Conservation (phyloP, 2,329 filamentous ascomycete species). For the Fusarium globosum region DNA sequence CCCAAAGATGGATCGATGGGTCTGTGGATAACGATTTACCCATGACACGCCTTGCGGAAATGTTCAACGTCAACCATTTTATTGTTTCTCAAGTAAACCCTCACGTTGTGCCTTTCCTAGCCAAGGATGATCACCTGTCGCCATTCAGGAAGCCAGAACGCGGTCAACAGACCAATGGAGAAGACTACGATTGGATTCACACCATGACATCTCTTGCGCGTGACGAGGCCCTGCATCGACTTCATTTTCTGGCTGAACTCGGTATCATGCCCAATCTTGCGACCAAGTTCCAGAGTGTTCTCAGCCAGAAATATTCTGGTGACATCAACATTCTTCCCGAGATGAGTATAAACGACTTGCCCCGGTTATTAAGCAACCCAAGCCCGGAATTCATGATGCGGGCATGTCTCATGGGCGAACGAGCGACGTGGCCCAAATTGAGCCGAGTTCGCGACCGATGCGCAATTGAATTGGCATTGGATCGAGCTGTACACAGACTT, state of each 20-base stretch:
- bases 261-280: constrained; percentile 83
- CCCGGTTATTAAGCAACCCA: constrained; percentile 84
- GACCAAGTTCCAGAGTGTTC: constrained; percentile 81
- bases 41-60: constrained; percentile 87
- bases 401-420: constrained; percentile 80
- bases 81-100: constrained; percentile 98
- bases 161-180: constrained; percentile 40
- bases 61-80: constrained; percentile 99
- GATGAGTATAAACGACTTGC: constrained; percentile 78
- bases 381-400: constrained; percentile 87
- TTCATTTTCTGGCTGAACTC: constrained; percentile 83
- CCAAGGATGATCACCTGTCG: constrained; percentile 73
- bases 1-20: constrained; percentile 91
- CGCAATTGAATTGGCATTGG: constrained; percentile 87
- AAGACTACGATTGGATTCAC: constrained; percentile 69
- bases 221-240: constrained; percentile 81
- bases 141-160: constrained; percentile 48
- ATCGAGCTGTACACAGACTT: constrained; percentile 76
- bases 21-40: constrained; percentile 95
- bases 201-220: constrained; percentile 78
- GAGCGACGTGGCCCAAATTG: constrained; percentile 91
- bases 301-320: constrained; percentile 92
- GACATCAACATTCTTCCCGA: constrained; percentile 95
- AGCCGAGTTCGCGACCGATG: constrained; percentile 87
- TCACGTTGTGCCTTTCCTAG: constrained; percentile 88